Percentiles rank a stretch among this genome's conserved stretches.
Conservation (phyloP, 1,284 basidiomycete genomes). For the Neotropicomus parvogracilis region DNA sequence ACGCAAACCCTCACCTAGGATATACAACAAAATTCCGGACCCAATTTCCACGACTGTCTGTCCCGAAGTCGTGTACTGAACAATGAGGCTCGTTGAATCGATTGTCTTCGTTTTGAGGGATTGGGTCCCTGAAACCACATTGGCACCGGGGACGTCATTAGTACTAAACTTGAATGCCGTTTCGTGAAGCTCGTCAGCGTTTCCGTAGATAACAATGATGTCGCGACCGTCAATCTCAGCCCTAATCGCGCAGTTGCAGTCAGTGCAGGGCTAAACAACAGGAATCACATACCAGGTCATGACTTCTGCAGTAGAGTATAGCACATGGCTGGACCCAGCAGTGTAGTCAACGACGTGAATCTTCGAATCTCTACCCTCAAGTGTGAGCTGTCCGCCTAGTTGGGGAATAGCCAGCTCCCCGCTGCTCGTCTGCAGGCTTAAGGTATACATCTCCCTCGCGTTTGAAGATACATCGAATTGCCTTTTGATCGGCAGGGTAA, state of each 20-base stretch:
- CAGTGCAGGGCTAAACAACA: neutral
- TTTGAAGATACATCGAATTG: constrained; percentile 16
- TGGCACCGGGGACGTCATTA: constrained; percentile 25
- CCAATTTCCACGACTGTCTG: constrained; percentile 46
- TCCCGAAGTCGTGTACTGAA: constrained; percentile 45
- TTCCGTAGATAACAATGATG: constrained; percentile 47
- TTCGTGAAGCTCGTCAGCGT: constrained; percentile 46
- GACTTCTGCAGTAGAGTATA: constrained; percentile 51
- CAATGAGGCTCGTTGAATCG: constrained; percentile 32
- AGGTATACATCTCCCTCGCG: constrained; percentile 12
- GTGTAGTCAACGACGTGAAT: constrained; percentile 47
- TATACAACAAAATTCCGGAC: constrained; percentile 38
- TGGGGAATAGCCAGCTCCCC: constrained; percentile 42
- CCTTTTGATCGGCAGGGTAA: constrained; percentile 15
- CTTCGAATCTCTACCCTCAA: constrained; percentile 49
- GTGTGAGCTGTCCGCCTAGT: constrained; percentile 39
- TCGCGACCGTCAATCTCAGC: constrained; percentile 46
- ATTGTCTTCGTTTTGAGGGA: constrained; percentile 37
- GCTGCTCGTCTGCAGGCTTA: constrained; percentile 42
- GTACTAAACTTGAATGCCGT: constrained; percentile 41
- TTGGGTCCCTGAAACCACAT: constrained; percentile 40
- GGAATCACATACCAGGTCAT: constrained; percentile 40
- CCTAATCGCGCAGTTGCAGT: constrained; percentile 30
- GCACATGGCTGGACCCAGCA: constrained; percentile 42
- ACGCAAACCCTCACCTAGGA: constrained; percentile 36